Conservation (phyloP, 1,139 yeast genomes). For the Diutina scorzettiae region DNA sequence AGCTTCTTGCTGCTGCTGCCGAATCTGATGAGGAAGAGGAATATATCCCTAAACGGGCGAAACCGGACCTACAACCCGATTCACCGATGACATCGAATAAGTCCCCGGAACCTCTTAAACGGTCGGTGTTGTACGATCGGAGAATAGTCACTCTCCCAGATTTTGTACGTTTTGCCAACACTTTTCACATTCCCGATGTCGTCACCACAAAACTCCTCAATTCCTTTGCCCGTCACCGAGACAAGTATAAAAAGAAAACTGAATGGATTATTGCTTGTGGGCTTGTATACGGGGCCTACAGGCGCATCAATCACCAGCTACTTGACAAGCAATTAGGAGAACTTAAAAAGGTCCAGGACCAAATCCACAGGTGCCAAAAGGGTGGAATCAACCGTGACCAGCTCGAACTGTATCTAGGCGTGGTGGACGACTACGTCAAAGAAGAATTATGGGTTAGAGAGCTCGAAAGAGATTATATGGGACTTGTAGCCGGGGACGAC, state of each 20-base stretch:
- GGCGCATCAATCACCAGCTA: constrained; percentile 37
- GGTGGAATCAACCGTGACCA: constrained; percentile 39
- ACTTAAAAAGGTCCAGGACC: constrained; percentile 33
- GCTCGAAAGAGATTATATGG: constrained; percentile 27
- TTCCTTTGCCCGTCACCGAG: constrained; percentile 38
- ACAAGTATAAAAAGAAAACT: constrained; percentile 38
- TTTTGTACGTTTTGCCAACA: constrained; percentile 47
- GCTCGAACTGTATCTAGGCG: constrained; percentile 37
- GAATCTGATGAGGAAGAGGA: constrained; percentile 6
- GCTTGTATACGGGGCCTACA: constrained; percentile 44
- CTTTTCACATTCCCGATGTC: constrained; percentile 46
- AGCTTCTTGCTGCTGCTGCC: too few relatives aligned
- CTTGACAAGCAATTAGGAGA: constrained; percentile 37
- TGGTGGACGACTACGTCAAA: constrained; percentile 40
- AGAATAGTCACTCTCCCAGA: constrained; percentile 28
- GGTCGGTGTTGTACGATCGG: constrained; percentile 6
- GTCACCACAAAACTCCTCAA: constrained; percentile 38
- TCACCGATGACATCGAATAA: constrained; percentile 1
- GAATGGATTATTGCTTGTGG: constrained; percentile 68
- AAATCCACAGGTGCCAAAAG: constrained; percentile 40
- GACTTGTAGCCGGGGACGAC: background rate
- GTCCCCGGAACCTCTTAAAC: constrained; percentile 6
- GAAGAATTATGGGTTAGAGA: constrained; percentile 44
- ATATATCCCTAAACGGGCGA: constrained; percentile 4
- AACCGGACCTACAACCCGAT: background rate